phyloP scores from a whole-genome alignment of 768 basidiomycete species.

The Suillus spraguei region DNA sequence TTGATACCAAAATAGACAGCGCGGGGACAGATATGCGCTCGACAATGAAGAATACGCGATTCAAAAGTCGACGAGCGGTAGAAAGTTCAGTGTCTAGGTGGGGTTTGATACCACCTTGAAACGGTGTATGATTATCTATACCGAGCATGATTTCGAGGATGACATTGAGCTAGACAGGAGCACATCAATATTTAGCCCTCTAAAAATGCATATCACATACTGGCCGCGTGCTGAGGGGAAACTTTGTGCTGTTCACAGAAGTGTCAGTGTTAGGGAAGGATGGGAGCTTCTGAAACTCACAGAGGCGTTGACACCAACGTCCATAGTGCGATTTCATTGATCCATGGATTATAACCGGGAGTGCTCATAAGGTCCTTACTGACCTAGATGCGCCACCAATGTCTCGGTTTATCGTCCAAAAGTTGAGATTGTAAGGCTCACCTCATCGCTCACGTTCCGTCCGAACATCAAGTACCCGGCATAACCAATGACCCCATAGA shows the following conservation, averaged over 20 bases:
- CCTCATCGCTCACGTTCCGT: conserved; percentile 76
- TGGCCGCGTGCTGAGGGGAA: conserved; percentile 80
- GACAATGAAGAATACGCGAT: conserved; percentile 44
- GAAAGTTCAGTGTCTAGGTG: conserved; percentile 24
- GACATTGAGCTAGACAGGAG: conserved; percentile 61
- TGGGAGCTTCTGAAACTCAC: conserved; percentile 41
- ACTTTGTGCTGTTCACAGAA: conserved; percentile 66
- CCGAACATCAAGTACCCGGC: conserved; percentile 95
- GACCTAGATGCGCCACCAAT: conserved; percentile 48
- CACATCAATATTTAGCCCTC: not conserved
- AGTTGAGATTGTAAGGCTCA: conserved; percentile 32
- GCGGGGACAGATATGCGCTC: conserved; percentile 63
- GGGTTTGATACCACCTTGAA: conserved; percentile 25
- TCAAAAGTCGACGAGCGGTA: conserved; percentile 26
- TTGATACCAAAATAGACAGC: conserved; percentile 68
- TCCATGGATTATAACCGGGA: conserved; percentile 64
- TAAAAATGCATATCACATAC: conserved; percentile 40
- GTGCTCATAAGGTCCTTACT: conserved; percentile 79
- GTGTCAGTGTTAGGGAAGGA: not conserved
- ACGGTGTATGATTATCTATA: conserved; percentile 45
- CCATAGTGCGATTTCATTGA: conserved; percentile 82
- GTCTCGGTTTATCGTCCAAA: not conserved
- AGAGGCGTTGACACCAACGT: conserved; percentile 80
- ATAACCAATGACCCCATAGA: conserved; percentile 70
- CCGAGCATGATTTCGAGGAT: conserved; percentile 81